Conservation (phyloP, 176 grass and related monocot species). For the Pontederia crassipes region DNA sequence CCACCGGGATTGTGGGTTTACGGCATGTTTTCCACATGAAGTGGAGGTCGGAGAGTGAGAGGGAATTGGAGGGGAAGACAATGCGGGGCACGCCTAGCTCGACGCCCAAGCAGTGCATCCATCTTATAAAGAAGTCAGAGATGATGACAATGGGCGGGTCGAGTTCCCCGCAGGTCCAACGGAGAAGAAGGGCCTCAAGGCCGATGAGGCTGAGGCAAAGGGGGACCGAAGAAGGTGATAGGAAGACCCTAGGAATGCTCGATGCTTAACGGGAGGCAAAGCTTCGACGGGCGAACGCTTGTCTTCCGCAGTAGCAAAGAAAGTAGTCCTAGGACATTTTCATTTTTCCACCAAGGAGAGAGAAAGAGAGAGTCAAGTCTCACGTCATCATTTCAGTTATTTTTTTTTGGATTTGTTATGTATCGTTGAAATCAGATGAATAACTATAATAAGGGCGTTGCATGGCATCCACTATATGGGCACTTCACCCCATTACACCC, state of each 20-base stretch:
- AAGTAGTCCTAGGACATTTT: too few relatives aligned
- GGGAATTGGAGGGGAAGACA: slow-evolving; percentile 34
- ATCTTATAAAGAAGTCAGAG: slow-evolving; percentile 52
- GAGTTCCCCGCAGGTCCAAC: slow-evolving; percentile 18
- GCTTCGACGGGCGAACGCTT: neutral
- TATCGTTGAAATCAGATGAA: too few relatives aligned
- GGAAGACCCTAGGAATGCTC: slow-evolving; percentile 38
- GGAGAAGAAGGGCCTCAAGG: slow-evolving; percentile 24
- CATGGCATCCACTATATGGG: too few relatives aligned
- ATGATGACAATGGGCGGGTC: slow-evolving; percentile 31
- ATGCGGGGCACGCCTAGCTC: slow-evolving; percentile 35
- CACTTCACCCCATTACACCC: too few relatives aligned
- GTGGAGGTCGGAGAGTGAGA: slow-evolving; percentile 26
- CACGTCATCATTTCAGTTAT: too few relatives aligned
- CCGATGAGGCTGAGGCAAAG: slow-evolving; percentile 22
- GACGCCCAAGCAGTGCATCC: slow-evolving; percentile 43
- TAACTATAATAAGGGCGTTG: too few relatives aligned
- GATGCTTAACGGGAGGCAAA: slow-evolving; percentile 30
- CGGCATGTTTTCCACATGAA: slow-evolving; percentile 30
- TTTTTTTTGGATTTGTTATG: too few relatives aligned
- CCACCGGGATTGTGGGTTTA: slow-evolving; percentile 6
- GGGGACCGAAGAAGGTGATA: neutral
- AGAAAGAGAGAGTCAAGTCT: too few relatives aligned
- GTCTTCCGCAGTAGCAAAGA: too few relatives aligned
- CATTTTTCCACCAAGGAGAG: too few relatives aligned